Evolutionary conservation across 2,329 filamentous ascomycete genomes (phyloP).

Genomic region (Alternaria arbusti): DNA sequence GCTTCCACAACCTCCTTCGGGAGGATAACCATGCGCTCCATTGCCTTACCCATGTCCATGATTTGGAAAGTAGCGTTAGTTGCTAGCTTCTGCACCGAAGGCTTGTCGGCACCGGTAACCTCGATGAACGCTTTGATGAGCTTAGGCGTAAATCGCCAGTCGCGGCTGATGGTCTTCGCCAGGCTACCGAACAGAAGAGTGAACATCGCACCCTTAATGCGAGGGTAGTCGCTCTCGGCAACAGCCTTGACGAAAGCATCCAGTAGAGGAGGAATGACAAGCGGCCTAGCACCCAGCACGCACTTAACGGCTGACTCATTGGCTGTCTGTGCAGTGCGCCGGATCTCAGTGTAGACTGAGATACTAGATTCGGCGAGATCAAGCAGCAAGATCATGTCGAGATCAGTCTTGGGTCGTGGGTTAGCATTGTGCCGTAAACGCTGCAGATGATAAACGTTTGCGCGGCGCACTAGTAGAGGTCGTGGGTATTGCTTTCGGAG

Average conservation of each 20-base stretch:
- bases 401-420: slow-evolving; percentile 83
- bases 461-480: slow-evolving; percentile 87
- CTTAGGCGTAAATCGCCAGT: slow-evolving; percentile 95
- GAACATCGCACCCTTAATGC: slow-evolving; percentile 94
- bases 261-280: slow-evolving; percentile 89
- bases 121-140: slow-evolving; percentile 89
- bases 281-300: slow-evolving; percentile 82
- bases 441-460: slow-evolving; percentile 92
- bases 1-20: slow-evolving; percentile 73
- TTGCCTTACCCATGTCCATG: slow-evolving; percentile 87
- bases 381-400: slow-evolving; percentile 83
- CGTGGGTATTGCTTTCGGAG: slow-evolving; percentile 91
- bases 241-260: slow-evolving; percentile 79
- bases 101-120: slow-evolving; percentile 88
- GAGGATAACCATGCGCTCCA: slow-evolving; percentile 85
- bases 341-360: slow-evolving; percentile 92
- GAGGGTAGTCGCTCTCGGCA: slow-evolving; percentile 79
- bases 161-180: slow-evolving; percentile 82
- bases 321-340: slow-evolving; percentile 89
- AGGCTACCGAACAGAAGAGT: slow-evolving; percentile 88
- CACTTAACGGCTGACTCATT: slow-evolving; percentile 93
- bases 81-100: slow-evolving; percentile 90
- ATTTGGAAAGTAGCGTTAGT: slow-evolving; percentile 82
- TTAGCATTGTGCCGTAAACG: slow-evolving; percentile 93
- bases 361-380: slow-evolving; percentile 90